These are phyloP conservation scores for Chiua virens DNA, from an alignment of 768 basidiomycete genomes.

Conservation along the genomic window DNA sequence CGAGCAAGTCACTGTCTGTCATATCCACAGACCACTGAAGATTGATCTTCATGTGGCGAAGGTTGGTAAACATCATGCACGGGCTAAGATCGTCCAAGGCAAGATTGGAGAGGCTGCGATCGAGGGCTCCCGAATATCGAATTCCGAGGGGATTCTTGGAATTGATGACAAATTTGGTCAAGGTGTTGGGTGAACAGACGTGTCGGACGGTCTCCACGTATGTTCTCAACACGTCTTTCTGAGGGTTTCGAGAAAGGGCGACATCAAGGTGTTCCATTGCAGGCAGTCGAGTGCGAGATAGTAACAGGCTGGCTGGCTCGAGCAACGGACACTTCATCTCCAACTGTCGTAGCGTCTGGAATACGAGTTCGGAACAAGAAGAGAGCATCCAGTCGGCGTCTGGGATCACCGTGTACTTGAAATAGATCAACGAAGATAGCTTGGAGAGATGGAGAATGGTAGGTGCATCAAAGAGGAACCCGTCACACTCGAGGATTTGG, in stretches of 20 bases:
- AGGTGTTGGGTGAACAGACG: background rate
- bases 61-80: background rate
- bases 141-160: too few species aligned
- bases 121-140: too few species aligned
- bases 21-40: conserved; percentile 3
- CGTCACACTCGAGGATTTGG: too few species aligned
- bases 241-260: background rate
- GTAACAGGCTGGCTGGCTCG: background rate
- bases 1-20: conserved; percentile 2
- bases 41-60: conserved; percentile 2
- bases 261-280: background rate
- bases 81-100: background rate
- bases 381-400: too few species aligned
- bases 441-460: too few species aligned
- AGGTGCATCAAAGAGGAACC: too few species aligned
- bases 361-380: background rate
- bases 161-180: background rate
- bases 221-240: background rate
- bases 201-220: background rate
- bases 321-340: background rate
- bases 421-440: too few species aligned
- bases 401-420: too few species aligned
- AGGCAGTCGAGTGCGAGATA: conserved; percentile 1
- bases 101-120: background rate
- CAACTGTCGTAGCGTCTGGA: background rate